Evolutionary conservation across 495 filamentous ascomycete genomes (phyloP).

Genomic region (Polyplosphaeria fusca): DNA sequence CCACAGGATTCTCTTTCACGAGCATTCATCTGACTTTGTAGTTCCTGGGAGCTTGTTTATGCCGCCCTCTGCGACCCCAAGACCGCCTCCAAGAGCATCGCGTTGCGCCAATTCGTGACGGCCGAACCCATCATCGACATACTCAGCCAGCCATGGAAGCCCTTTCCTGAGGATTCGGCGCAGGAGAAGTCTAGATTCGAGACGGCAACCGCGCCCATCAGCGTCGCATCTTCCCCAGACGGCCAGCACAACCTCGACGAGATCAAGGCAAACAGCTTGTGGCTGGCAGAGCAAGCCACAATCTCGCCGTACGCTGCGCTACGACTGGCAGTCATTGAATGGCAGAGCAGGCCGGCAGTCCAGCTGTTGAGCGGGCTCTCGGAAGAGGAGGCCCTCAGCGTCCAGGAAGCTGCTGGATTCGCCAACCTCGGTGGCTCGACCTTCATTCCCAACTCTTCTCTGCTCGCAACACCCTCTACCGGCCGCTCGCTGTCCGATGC

Average conservation of each 20-base stretch:
- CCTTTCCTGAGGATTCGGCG: slow-evolving; percentile 57
- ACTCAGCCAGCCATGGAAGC: slow-evolving; percentile 60
- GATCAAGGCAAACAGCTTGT: slow-evolving; percentile 80
- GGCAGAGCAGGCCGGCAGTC: slow-evolving; percentile 65
- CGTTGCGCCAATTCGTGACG: slow-evolving; percentile 55
- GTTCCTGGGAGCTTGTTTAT: slow-evolving; percentile 76
- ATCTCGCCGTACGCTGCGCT: slow-evolving; percentile 83
- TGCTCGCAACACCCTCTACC: slow-evolving; percentile 38
- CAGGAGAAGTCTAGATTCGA: slow-evolving; percentile 72
- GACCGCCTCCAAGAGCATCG: slow-evolving; percentile 47
- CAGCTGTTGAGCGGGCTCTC: slow-evolving; percentile 65
- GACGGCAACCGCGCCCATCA: slow-evolving; percentile 85
- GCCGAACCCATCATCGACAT: slow-evolving; percentile 63
- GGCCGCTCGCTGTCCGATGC: slow-evolving; percentile 30
- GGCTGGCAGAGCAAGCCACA: slow-evolving; percentile 71
- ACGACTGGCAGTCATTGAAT: slow-evolving; percentile 76
- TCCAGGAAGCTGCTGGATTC: slow-evolving; percentile 63
- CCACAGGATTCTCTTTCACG: background rate
- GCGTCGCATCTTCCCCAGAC: slow-evolving; percentile 67
- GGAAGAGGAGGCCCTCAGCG: slow-evolving; percentile 63
- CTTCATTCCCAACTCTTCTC: slow-evolving; percentile 43
- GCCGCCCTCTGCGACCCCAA: slow-evolving; percentile 58
- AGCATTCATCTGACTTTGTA: slow-evolving; percentile 36
- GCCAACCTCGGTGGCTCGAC: slow-evolving; percentile 53
- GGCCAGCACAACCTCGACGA: slow-evolving; percentile 70